A percentile compares a stretch with the other conserved stretches of the same genome.
Evolutionary conservation across 306 rosid species (phyloP).

Genomic region (Lagenaria siceraria): DNA sequence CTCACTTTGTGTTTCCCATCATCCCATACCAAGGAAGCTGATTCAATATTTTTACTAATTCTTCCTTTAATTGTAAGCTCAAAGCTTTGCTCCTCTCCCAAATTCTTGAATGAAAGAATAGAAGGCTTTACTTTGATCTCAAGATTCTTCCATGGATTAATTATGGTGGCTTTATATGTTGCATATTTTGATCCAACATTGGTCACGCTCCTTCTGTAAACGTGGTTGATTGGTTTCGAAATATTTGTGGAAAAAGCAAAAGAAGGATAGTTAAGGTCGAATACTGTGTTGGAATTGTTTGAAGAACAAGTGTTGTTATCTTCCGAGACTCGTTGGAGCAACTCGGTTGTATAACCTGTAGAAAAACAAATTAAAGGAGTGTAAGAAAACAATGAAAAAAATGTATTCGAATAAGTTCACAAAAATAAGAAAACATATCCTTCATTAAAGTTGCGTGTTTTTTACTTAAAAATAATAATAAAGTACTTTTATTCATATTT

Average conservation of each 20-base stretch:
- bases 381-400: too few species aligned
- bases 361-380: too few species aligned
- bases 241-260: conserved; percentile 12
- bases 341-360: conserved; percentile 10
- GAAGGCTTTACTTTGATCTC: conserved; percentile 21
- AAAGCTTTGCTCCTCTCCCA: conserved; percentile 20
- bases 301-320: conserved; percentile 6
- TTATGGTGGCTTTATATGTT: conserved; percentile 20
- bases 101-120: conserved; percentile 23
- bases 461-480: too few species aligned
- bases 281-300: neutral
- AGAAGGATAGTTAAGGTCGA: conserved; percentile 41
- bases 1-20: neutral
- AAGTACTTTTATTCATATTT: too few species aligned
- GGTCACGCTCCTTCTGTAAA: conserved; percentile 22
- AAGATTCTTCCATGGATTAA: conserved; percentile 12
- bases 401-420: too few species aligned
- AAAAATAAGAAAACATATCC: too few species aligned
- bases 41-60: neutral
- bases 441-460: too few species aligned
- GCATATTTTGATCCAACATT: conserved; percentile 33
- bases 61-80: conserved; percentile 18
- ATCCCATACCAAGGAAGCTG: conserved; percentile 9
- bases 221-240: conserved; percentile 5
- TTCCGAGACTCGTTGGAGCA: conserved; percentile 4